phyloP scores from a whole-genome alignment of 768 basidiomycete genomes.

The Suillus sp. region DNA sequence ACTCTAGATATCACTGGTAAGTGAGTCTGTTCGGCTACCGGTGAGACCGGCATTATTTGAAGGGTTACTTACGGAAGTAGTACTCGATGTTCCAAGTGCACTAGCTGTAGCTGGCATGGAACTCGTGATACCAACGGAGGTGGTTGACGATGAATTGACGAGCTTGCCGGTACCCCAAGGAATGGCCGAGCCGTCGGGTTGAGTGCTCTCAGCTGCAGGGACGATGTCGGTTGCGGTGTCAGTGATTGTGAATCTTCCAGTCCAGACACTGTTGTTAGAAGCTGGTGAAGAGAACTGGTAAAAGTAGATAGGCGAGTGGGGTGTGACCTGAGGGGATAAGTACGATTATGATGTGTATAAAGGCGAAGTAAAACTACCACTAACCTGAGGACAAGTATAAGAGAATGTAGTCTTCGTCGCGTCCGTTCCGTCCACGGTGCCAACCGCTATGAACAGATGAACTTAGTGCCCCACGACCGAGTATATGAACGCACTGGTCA shows the following conservation, averaged over 20 bases:
- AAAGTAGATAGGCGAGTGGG: conserved; percentile 74
- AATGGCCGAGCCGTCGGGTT: conserved; percentile 52
- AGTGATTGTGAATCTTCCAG: conserved; percentile 76
- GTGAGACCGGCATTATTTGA: conserved; percentile 13
- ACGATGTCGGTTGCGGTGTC: conserved; percentile 46
- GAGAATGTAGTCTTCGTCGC: conserved; percentile 44
- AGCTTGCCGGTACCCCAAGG: conserved; percentile 72
- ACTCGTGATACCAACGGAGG: conserved; percentile 20
- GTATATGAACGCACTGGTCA: conserved; percentile 55
- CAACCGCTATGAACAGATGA: conserved; percentile 52
- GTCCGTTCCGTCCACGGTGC: conserved; percentile 64
- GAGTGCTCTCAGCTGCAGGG: conserved; percentile 51
- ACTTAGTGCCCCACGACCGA: background rate
- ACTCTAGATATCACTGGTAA: background rate
- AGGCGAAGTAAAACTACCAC: conserved; percentile 18
- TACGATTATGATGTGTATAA: conserved; percentile 7
- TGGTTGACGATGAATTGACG: conserved; percentile 40
- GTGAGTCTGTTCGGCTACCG: conserved; percentile 8
- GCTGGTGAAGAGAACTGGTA: conserved; percentile 66
- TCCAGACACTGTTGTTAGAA: conserved; percentile 55
- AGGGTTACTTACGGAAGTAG: conserved; percentile 6
- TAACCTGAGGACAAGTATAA: conserved; percentile 69
- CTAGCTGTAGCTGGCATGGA: conserved; percentile 14
- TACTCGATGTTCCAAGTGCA: conserved; percentile 3
- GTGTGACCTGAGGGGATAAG: conserved; percentile 48